Evolutionary conservation across 2,329 filamentous ascomycete genomes (phyloP).

Genomic region (Cryphonectria naterciae): DNA sequence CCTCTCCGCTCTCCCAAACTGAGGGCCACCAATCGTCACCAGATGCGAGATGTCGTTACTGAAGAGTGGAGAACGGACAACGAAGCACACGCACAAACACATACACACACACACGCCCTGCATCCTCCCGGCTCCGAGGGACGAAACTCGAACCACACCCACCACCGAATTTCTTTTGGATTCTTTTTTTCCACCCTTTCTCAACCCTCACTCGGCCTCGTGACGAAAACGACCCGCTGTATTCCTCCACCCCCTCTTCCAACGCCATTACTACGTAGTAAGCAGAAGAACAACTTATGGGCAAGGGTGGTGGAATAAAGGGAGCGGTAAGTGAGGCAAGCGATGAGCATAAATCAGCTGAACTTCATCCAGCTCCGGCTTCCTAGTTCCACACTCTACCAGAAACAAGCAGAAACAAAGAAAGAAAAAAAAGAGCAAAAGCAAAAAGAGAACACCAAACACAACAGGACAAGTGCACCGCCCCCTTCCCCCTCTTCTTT

Average conservation of each 20-base stretch:
- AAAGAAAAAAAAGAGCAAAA: neutral
- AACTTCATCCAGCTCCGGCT: neutral
- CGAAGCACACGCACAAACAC: neutral
- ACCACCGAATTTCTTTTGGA: neutral
- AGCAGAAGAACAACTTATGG: neutral
- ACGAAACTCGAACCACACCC: neutral
- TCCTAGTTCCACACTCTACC: neutral
- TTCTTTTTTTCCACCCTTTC: neutral
- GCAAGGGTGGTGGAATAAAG: too few species aligned
- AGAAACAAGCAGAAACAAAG: neutral
- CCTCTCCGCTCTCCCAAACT: neutral
- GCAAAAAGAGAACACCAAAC: neutral
- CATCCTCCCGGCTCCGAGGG: neutral
- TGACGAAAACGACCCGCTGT: neutral
- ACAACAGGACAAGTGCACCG: neutral
- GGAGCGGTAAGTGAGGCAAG: neutral
- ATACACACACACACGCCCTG: neutral
- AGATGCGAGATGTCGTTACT: neutral
- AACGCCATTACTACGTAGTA: neutral
- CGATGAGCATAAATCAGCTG: neutral
- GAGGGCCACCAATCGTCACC: neutral
- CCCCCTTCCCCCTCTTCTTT: neutral
- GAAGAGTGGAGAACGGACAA: neutral
- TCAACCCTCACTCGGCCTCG: neutral
- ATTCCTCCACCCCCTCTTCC: too few species aligned